These are phyloP conservation scores for Pythium volutum DNA, from an alignment of 352 stramenopile species.

Conservation along the genomic window DNA sequence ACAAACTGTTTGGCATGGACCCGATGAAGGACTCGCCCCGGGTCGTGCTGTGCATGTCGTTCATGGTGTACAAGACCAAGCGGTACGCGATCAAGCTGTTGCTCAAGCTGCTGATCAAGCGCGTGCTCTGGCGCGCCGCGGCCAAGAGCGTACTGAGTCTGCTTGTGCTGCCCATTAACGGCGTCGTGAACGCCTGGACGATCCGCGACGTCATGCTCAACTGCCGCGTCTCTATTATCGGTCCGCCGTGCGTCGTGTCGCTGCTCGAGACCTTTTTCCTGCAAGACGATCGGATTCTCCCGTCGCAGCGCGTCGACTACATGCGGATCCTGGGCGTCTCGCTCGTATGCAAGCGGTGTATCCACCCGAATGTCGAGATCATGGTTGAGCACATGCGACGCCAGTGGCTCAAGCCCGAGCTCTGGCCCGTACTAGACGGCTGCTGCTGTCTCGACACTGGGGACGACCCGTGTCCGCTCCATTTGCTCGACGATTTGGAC, in stretches of 20 bases:
- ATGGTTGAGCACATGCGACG: constrained; percentile 47
- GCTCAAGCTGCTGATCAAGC: constrained; percentile 56
- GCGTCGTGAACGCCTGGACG: constrained; percentile 44
- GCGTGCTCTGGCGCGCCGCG: constrained; percentile 42
- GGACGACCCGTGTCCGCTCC: constrained; percentile 23
- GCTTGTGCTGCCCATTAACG: constrained; percentile 49
- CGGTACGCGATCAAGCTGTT: constrained; percentile 53
- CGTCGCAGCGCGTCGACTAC: constrained; percentile 49
- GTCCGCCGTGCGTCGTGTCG: constrained; percentile 32
- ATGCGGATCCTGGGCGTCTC: constrained; percentile 40
- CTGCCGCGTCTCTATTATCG: constrained; percentile 51
- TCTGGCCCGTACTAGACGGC: constrained; percentile 32
- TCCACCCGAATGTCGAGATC: constrained; percentile 60
- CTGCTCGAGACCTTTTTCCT: constrained; percentile 37
- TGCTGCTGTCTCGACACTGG: constrained; percentile 30
- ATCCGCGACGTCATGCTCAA: constrained; percentile 40
- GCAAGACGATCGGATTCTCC: constrained; percentile 27
- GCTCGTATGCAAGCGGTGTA: constrained; percentile 43
- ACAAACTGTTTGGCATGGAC: constrained; percentile 48
- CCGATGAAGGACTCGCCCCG: constrained; percentile 45
- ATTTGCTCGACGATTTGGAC: constrained; percentile 38
- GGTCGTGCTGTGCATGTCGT: constrained; percentile 34
- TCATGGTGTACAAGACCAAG: constrained; percentile 51
- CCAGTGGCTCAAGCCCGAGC: constrained; percentile 31
- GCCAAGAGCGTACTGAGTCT: constrained; percentile 38